Percentiles rank a stretch among this genome's conserved stretches.
These are phyloP conservation scores for Telopea speciosissima DNA, from an alignment of 177 flowering plant genomes.

Conservation along the genomic window DNA sequence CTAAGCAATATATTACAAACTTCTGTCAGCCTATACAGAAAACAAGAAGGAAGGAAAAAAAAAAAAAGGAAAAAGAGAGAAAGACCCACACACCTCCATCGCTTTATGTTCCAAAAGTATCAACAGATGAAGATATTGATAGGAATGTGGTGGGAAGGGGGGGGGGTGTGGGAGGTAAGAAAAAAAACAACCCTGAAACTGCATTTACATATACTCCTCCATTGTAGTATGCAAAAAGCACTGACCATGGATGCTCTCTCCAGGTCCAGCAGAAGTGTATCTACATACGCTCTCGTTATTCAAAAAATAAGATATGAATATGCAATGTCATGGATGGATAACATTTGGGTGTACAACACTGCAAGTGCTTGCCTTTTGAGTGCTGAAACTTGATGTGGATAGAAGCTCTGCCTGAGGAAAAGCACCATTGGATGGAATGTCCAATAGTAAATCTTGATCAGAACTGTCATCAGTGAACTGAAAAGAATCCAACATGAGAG, in stretches of 20 bases:
- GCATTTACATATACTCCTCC: conserved; percentile 26
- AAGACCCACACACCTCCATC: conserved; percentile 18
- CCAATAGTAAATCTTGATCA: conserved; percentile 82
- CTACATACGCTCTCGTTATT: conserved; percentile 12
- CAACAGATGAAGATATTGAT: conserved; percentile 21
- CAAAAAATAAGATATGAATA: conserved; percentile 1
- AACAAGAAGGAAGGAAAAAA: background rate
- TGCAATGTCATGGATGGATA: conserved; percentile 31
- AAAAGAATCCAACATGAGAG: conserved; percentile 50
- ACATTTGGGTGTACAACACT: conserved; percentile 41
- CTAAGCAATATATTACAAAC: conserved; percentile 41
- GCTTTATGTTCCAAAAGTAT: conserved; percentile 24
- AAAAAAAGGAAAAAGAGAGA: background rate
- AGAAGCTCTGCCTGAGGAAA: conserved; percentile 91
- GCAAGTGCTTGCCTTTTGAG: conserved; percentile 51
- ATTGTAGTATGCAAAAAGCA: conserved; percentile 23
- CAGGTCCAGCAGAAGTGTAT: conserved; percentile 12
- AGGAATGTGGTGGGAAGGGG: background rate
- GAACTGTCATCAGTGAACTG: conserved; percentile 45
- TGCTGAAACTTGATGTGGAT: conserved; percentile 36
- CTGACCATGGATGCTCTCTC: conserved; percentile 5
- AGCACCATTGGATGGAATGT: conserved; percentile 65
- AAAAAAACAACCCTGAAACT: conserved; percentile 1
- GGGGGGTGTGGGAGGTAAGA: background rate
- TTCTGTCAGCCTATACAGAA: conserved; percentile 54